Evolutionary conservation across 495 filamentous ascomycete species (phyloP).

Genomic region (Neurospora cerealis): DNA sequence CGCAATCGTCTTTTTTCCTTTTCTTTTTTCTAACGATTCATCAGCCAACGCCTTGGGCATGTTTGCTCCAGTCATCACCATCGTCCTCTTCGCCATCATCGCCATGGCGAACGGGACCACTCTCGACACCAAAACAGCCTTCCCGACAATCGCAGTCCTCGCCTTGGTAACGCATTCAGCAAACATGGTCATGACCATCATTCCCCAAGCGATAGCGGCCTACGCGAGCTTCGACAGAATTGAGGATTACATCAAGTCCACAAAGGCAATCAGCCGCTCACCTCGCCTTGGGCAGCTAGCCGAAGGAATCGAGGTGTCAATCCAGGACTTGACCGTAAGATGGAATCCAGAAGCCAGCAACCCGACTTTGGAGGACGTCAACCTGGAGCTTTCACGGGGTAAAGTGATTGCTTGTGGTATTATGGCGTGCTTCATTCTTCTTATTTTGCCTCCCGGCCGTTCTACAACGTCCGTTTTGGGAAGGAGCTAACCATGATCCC

Average conservation of each 20-base stretch:
- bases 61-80: constrained; percentile 30
- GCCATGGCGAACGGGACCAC: constrained; percentile 6
- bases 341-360: not conserved
- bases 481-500: too few species aligned
- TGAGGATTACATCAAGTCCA: constrained; percentile 13
- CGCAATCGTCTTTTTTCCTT: not conserved
- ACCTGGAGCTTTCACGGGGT: constrained; percentile 4
- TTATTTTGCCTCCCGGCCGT: too few species aligned
- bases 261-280: not conserved
- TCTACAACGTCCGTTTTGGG: too few species aligned
- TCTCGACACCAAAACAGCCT: constrained; percentile 26
- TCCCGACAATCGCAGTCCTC: constrained; percentile 27
- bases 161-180: constrained; percentile 28
- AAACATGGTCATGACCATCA: constrained; percentile 34
- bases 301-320: not conserved
- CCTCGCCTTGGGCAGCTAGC: not conserved
- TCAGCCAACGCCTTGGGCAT: constrained; percentile 31
- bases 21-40: not conserved
- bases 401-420: constrained; percentile 4
- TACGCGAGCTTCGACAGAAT: constrained; percentile 27
- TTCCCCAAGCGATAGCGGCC: constrained; percentile 23
- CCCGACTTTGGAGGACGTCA: constrained; percentile 4
- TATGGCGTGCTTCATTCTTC: not conserved
- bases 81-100: constrained; percentile 27
- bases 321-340: constrained; percentile 8